These are phyloP conservation scores for Penicillium sp. DNA, from an alignment of 2,329 filamentous ascomycete species.

Conservation along the genomic window DNA sequence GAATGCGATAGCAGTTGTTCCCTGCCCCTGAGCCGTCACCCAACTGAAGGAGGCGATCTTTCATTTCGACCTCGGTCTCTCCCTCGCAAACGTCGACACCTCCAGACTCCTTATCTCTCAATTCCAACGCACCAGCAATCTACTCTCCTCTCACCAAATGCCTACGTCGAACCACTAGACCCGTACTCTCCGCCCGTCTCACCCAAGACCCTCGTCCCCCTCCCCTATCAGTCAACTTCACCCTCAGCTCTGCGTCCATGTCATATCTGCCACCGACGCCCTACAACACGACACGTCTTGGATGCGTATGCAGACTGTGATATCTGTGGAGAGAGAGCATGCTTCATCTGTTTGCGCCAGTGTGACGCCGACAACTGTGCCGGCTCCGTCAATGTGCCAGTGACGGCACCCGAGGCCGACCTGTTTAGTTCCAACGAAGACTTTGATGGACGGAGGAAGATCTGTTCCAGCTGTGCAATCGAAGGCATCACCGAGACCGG, in stretches of 20 bases:
- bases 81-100: slow-evolving; percentile 26
- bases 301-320: slow-evolving; percentile 45
- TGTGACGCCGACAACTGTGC: slow-evolving; percentile 36
- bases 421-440: slow-evolving; percentile 1
- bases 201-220: slow-evolving; percentile 28
- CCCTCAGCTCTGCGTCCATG: slow-evolving; percentile 37
- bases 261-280: slow-evolving; percentile 43
- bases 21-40: slow-evolving; percentile 15
- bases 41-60: slow-evolving; percentile 13
- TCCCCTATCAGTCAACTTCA: slow-evolving; percentile 25
- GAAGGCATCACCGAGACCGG: slow-evolving; percentile 39
- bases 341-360: slow-evolving; percentile 44
- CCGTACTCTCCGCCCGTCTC: slow-evolving; percentile 27
- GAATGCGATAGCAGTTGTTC: slow-evolving; percentile 12
- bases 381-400: slow-evolving; percentile 4
- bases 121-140: slow-evolving; percentile 16
- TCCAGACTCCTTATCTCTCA: slow-evolving; percentile 20
- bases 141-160: slow-evolving; percentile 21
- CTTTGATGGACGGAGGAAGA: slow-evolving; percentile 23
- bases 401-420: slow-evolving; percentile 1
- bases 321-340: slow-evolving; percentile 38
- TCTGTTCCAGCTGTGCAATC: slow-evolving; percentile 42
- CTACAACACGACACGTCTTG: slow-evolving; percentile 39
- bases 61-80: slow-evolving; percentile 23
- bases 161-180: slow-evolving; percentile 18